Base-by-base conservation (phyloP, 345 rosid genomes). In the Linum trigynum region DNA sequence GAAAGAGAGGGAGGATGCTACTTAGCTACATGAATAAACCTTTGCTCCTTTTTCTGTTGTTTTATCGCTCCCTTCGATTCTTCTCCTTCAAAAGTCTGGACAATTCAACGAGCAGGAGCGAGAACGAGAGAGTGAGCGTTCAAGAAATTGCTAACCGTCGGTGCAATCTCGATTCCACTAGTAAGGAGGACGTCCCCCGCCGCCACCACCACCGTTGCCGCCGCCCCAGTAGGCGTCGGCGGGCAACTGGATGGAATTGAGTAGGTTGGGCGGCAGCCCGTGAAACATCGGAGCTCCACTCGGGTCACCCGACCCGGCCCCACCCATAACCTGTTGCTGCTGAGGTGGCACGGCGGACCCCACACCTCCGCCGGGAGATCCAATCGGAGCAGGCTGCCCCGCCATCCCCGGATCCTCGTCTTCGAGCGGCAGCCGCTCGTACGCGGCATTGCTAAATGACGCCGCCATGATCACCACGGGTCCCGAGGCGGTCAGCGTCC, bases 361-460 rank as follows among this genome's bases (percentile, higher is more conserved):
- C 32, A 23, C 32, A 23, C 32, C 32, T 23, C 32, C 43, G 35
- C 65, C 71, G 3, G 80, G 84, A 0, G 88, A 83, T 1, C 72
- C 87, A 55, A 84, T 65, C 2, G 69, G n/a, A 5, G 76, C 76
- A 32, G 77, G 71, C 39, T 79, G 86, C 38, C 65, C 71, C 56
- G 73, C 74, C 45, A 70, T 62, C 56, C 63, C 71, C 39, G 72
- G 73, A 12, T 61, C 61, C 62, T 87, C 95, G 58, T 90, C 97
- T 65, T 90, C 97, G 67, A 87, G 62, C 7, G 97, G 97, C 73
- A 90, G 76, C 69, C 92, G 77, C 78, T 87, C 89, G 61, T 89
- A 92, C n/a, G 96, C 91, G n/a, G 98, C 98, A 85, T 92, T 89
- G 15, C 98, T 90, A 60, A 92, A 92, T 16, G 98, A 92, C 67